Conservation (phyloP, 768 basidiomycete genomes). For the Cystofilobasidium capitatum region DNA sequence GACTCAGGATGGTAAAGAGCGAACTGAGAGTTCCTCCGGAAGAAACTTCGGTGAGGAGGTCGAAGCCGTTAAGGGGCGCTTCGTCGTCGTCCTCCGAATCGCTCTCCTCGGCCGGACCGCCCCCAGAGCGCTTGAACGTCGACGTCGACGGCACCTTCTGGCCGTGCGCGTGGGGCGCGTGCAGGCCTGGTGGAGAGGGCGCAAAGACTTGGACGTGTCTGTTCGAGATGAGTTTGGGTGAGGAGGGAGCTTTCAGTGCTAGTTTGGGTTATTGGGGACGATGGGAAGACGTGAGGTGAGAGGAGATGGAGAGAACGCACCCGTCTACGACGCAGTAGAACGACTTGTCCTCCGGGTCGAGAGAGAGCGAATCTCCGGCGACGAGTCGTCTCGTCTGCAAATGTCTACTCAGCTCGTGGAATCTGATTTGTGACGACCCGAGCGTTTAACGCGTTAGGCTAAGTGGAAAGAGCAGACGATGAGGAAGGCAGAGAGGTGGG, state of each 20-base stretch:
- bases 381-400: slow-evolving; percentile 89
- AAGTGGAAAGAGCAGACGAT: background rate
- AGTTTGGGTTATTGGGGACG: no score
- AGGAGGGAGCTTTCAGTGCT: background rate
- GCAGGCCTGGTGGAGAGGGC: slow-evolving; percentile 29
- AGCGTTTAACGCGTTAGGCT: no score
- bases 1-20: slow-evolving; percentile 87
- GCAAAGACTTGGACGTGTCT: slow-evolving; percentile 32
- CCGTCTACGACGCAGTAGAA: slow-evolving; percentile 99
- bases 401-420: slow-evolving; percentile 93
- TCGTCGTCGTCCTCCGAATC: slow-evolving; percentile 39
- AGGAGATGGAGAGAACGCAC: slow-evolving; percentile 50
- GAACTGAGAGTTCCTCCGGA: slow-evolving; percentile 91
- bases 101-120: background rate
- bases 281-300: background rate
- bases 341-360: slow-evolving; percentile 73
- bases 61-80: slow-evolving; percentile 72
- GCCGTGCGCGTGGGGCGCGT: background rate
- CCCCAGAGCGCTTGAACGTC: background rate
- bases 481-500: background rate
- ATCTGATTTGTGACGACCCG: slow-evolving; percentile 50
- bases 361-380: slow-evolving; percentile 85
- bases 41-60: slow-evolving; percentile 90
- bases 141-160: background rate
- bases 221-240: background rate